A percentile compares a stretch with the other conserved stretches of the same genome.
Evolutionary conservation across 2,329 filamentous ascomycete genomes (phyloP).

Genomic region (Pseudogymnoascus sp.): DNA sequence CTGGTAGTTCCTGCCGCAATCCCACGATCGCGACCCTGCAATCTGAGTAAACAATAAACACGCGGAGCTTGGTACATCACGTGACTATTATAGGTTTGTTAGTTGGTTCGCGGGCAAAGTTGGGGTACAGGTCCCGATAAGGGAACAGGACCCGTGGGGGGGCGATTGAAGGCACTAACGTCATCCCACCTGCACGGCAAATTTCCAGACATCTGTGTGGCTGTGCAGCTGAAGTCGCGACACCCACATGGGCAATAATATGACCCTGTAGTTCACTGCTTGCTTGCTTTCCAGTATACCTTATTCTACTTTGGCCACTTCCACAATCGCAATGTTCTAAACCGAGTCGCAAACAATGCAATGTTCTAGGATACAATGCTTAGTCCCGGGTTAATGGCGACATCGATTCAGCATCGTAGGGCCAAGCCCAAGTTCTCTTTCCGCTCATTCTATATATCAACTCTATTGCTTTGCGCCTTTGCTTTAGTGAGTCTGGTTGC

Average conservation of each 20-base stretch:
- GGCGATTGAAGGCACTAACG: constrained; percentile 1
- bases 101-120: neutral
- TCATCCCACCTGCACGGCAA: neutral
- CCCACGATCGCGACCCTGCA: constrained; percentile 6
- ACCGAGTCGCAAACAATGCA: neutral
- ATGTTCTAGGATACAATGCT: constrained; percentile 3
- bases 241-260: neutral
- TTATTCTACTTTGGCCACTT: neutral
- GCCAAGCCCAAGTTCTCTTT: constrained; percentile 23
- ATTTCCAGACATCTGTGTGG: neutral
- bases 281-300: neutral
- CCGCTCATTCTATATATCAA: constrained; percentile 28
- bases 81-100: neutral
- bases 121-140: constrained; percentile 8
- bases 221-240: neutral
- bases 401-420: neutral
- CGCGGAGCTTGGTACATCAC: neutral
- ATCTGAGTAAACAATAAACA: constrained; percentile 10
- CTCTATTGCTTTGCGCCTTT: constrained; percentile 25
- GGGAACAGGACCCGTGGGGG: constrained; percentile 1
- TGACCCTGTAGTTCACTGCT: neutral
- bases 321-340: neutral
- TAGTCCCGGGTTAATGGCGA: neutral
- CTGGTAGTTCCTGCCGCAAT: constrained; percentile 2
- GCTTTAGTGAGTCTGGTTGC: constrained; percentile 26